Base-by-base conservation (phyloP, 805 yeast species). In the Saccharomycopsis sp. region DNA sequence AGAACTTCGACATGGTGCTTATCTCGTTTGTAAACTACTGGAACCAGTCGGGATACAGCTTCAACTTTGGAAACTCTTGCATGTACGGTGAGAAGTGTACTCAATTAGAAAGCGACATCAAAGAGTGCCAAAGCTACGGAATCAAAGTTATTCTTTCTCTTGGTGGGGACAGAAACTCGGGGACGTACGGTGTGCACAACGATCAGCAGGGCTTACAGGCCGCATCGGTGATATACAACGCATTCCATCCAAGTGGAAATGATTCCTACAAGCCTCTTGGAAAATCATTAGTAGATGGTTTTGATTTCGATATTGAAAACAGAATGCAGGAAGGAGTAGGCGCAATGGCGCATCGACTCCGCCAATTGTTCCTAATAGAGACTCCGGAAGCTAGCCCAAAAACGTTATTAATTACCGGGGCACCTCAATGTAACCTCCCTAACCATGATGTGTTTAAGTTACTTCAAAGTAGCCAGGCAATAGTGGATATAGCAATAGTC, bases 251-350 rank as follows among this genome's bases (percentile, higher is more conserved):
- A 44, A 44, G 23, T 65, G 84, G 84, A 61, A 91, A 89, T 42
- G 15, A 51, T 3, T 24, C 24, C 49, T 25, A 20, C 3, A 60
- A 55, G 42, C 63, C 63, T 17, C 58, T 60, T 52, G 60, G 85
- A 63, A 86, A 82, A 64, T 77, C 96, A 1, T 71, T 85, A 24
- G 77, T 92, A 52, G 97, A 93, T 70, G 98, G 98, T 22, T 92
- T 91, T 69, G 98, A 92, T 71, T 85, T 91, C 63, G 97, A 92
- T 71, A 83, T 88, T 66, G 98, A 93, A 71, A 81, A 82, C 68
- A 76, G 76, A 60, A 71, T 76, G 58, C 76, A 78, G 56, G 73
- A 75, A 1, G 97, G 96, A 12, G 85, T 85, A 66, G 80, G 83
- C 41, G 80, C 86, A 12, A 70, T 86, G 58, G 87, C 81, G 9